Evolutionary conservation across 495 filamentous ascomycete species (phyloP), one percentile per base, ranked within the genome.

Genomic region (Trichoderma gamsii): DNA sequence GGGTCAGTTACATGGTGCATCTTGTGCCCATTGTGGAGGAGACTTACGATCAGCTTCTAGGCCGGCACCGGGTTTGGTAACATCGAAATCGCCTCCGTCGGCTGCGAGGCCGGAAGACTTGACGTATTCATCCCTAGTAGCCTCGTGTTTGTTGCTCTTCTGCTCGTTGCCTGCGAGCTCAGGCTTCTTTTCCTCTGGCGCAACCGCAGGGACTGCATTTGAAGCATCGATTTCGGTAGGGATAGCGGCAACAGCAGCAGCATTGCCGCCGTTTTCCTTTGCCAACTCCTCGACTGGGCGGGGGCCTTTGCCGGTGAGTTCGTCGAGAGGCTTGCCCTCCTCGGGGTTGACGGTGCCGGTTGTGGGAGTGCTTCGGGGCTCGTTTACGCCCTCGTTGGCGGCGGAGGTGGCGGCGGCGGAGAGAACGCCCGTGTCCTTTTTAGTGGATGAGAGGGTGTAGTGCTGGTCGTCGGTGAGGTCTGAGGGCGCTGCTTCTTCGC

Each of bases 31-130:
- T 29, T 29, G 29, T 29, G 29, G 32, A 56, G 18, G 43, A 67
- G n/a, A 82, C 87, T 78, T 79, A 89, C 88, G 81, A 72, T 88
- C 85, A 65, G 87, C 88, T 74, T 90, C 88, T 43, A 74, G 73
- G 0, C 87, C 88, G 8, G 88, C 88, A 9, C 88, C 88, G 1
- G 88, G 83, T 29, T 79, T 79, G 35, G 81, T 76, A 0, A 86
- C 88, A 71, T 90, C 88, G 69, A 90, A 90, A 66, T 90, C 82
- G 0, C 88, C 88, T 12, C 88, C 87, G 43, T 90, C 86, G 21
- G 85, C 86, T 41, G 75, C 72, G 25, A 88, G 64, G 15, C 80
- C 80, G 2, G 81, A 85, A n/a, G 78, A 81, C 41, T 80, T 81
- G 65, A 87, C 82, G 63, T 83, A 85, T 70, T 83, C 65, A 66